A percentile compares a stretch with the other conserved stretches of the same genome.
Evolutionary conservation across 23 red algal genomes (phyloP).

Genomic region (Gracilaria domingensis): DNA sequence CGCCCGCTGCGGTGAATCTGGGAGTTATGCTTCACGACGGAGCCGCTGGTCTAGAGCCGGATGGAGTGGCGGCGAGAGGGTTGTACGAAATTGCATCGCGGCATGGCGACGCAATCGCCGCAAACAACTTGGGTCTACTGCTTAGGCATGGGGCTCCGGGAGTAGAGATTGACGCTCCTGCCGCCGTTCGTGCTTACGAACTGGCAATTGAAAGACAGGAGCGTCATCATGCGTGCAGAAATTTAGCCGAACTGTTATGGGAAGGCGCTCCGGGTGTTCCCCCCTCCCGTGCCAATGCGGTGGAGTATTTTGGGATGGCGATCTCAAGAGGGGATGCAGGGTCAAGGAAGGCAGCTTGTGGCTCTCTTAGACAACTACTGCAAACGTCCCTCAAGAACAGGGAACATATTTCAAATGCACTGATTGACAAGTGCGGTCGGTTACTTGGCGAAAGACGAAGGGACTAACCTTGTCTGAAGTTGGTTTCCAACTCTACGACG

Average conservation of each 20-base stretch:
- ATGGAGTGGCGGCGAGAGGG: constrained; percentile 25
- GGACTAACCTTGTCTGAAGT: not conserved
- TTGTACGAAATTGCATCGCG: constrained; percentile 59
- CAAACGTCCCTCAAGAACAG: constrained; percentile 8
- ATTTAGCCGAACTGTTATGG: constrained; percentile 66
- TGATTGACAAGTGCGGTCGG: constrained; percentile 32
- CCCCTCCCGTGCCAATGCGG: not conserved
- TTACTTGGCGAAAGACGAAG: constrained; percentile 8
- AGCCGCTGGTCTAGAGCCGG: constrained; percentile 30
- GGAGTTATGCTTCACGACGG: constrained; percentile 75
- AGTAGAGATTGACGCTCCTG: constrained; percentile 29
- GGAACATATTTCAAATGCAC: constrained; percentile 19
- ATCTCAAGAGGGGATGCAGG: constrained; percentile 55
- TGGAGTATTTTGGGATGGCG: constrained; percentile 72
- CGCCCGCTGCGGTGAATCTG: constrained; percentile 61
- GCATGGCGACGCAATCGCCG: constrained; percentile 60
- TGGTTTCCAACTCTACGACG: not conserved
- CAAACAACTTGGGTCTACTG: constrained; percentile 65
- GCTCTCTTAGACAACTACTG: not conserved
- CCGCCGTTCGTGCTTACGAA: constrained; percentile 35
- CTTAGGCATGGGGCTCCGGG: constrained; percentile 48
- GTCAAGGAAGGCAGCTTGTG: constrained; percentile 6
- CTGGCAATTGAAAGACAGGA: constrained; percentile 50
- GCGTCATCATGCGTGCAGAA: constrained; percentile 69
- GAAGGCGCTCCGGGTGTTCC: constrained; percentile 38